Evolutionary conservation across 805 yeast genomes (phyloP).

Genomic region (Ogataea thermomethanolica): DNA sequence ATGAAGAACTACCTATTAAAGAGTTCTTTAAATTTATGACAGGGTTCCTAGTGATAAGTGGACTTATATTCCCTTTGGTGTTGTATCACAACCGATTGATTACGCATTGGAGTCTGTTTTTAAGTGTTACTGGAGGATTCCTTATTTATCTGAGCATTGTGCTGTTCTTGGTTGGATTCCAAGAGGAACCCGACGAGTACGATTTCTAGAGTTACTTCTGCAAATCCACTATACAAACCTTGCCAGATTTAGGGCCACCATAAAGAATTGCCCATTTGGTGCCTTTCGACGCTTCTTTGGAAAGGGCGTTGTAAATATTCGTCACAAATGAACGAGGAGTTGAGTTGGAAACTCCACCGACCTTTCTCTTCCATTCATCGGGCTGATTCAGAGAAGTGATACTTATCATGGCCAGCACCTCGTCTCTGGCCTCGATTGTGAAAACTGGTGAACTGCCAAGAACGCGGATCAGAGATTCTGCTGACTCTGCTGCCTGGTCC

Average conservation of each 20-base stretch:
- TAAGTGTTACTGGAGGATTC: conserved; percentile 82
- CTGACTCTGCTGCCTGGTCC: conserved; percentile 63
- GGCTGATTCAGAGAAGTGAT: conserved; percentile 70
- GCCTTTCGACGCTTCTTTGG: conserved; percentile 70
- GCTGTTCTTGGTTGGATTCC: conserved; percentile 75
- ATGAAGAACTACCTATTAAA: conserved; percentile 21
- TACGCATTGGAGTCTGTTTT: conserved; percentile 33
- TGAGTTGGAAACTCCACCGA: conserved; percentile 76
- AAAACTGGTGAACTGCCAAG: conserved; percentile 69
- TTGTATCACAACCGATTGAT: conserved; percentile 31
- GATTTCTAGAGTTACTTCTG: conserved; percentile 44
- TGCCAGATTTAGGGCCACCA: conserved; percentile 77
- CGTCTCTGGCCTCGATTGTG: conserved; percentile 78
- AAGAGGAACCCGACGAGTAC: conserved; percentile 41
- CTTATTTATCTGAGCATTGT: conserved; percentile 80
- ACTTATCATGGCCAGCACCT: conserved; percentile 78
- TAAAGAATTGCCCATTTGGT: conserved; percentile 72
- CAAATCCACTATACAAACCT: conserved; percentile 62
- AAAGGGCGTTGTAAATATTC: conserved; percentile 66
- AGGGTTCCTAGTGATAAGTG: conserved; percentile 34
- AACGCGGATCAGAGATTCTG: conserved; percentile 49
- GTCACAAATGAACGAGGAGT: conserved; percentile 77
- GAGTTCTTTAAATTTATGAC: conserved; percentile 32
- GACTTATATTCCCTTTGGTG: conserved; percentile 31
- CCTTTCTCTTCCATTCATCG: conserved; percentile 81